Base-by-base conservation (phyloP, 176 grass and related monocot species). In the Leersia perrieri region DNA sequence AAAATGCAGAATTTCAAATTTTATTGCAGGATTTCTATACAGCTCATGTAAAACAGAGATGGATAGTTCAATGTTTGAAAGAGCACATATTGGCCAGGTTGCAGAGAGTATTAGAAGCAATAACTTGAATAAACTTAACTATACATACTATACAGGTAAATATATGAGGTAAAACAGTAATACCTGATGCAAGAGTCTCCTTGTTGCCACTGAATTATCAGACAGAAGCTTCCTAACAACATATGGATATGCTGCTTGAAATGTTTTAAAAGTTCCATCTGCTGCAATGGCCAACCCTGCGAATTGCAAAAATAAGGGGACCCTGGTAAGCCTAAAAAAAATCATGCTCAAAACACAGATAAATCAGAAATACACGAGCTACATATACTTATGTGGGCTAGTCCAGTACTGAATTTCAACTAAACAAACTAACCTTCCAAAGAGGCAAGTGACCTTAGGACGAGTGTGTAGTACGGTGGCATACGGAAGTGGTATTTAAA, bases 401-500 rank as follows among this genome's bases (percentile, higher is more conserved):
- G 60, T 38, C 75, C 3, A 8, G 33, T 75, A 84, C 51, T 16
- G 47, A 76, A 76, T 34, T 80, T 75, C 33, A 63, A 69, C 47
- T 79, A 63, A 67, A 81, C 55, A 76, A 71, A 55, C 83, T 84
- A 73, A 94, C 92, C 92, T 94, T 94, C 92, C 67, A 94, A 88
- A 71, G 95, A 98, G 79, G 92, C 92, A 80, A 98, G 80, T 72
- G 95, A 98, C 20, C 95, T 88, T 66, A 98, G 91, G 70, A 98
- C 81, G 26, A 98, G 72, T 28, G 95, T 94, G 81, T 90, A 98
- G 72, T 94, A 98, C 36, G 95, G 86, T 45, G 95, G 95, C 95
- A 98, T 98, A 69, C 83, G 92, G 77, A 98, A 98, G 15, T 98
- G 90, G 74, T 98, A 92, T 60, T 89, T 94, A 78, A 98, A 74